Conservation (phyloP, 805 yeast species). For the Hanseniaspora mollemarum region DNA sequence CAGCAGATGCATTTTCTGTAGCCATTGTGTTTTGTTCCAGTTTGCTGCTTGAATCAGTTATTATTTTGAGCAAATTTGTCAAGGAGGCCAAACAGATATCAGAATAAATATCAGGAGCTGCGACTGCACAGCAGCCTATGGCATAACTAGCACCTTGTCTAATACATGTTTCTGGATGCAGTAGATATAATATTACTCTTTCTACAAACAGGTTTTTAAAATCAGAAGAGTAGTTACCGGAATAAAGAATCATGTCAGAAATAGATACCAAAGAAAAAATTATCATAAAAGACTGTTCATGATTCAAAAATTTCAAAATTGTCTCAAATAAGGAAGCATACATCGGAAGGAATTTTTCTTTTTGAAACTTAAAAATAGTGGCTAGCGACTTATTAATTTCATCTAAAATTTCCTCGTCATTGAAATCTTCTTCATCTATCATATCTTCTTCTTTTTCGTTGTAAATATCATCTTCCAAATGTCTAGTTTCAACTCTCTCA, state of each 20-base stretch:
- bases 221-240: conserved; percentile 56
- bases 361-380: conserved; percentile 53
- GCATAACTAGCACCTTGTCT: conserved; percentile 82
- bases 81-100: conserved; percentile 59
- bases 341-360: conserved; percentile 47
- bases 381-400: conserved; percentile 70
- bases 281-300: conserved; percentile 55
- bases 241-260: conserved; percentile 68
- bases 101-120: conserved; percentile 54
- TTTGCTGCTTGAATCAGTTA: conserved; percentile 67
- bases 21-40: conserved; percentile 76
- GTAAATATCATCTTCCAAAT: conserved; percentile 69
- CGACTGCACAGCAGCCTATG: conserved; percentile 76
- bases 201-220: conserved; percentile 55
- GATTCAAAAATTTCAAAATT: conserved; percentile 44
- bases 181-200: conserved; percentile 54
- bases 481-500: conserved; percentile 61
- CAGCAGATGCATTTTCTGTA: conserved; percentile 72
- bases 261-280: conserved; percentile 70
- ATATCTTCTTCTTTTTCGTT: conserved; percentile 69
- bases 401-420: conserved; percentile 82
- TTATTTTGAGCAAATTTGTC: conserved; percentile 61
- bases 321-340: conserved; percentile 57
- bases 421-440: conserved; percentile 59
- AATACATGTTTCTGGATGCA: conserved; percentile 54